Evolutionary conservation across 179 eudicot genomes (phyloP), one percentile per base, ranked within the genome.

Genomic region (Nepenthes alata): DNA sequence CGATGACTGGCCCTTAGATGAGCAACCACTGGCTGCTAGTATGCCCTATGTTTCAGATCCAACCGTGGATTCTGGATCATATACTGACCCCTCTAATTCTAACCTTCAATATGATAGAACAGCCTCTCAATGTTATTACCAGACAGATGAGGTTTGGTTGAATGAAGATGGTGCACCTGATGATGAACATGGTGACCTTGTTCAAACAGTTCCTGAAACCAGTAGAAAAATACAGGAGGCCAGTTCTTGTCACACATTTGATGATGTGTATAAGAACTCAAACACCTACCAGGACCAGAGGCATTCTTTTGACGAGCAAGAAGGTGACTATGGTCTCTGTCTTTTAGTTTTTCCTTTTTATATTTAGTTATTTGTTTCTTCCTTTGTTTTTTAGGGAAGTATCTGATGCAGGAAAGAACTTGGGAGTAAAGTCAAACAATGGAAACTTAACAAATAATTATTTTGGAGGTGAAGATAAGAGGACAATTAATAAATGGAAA

Each of bases 1-100:
- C 71, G 89, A 86, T 49, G 90, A 83, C 12, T 93, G 96, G 98
- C 80, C 84, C 62, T 58, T 75, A 60, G 85, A 75, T 37, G 96
- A 91, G 77, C 83, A 77, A 59, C 81, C 81, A 47, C 66, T 78
- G 67, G 75, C 80, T 60, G 66, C 75, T 39, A 70, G 70, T 35
- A 65, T 70, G 58, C 56, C 79, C 35, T 68, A 84, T 38, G 58
- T 67, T 34, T 37, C 76, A n/a, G 91, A 84, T 67, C 74, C 75
- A 56, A 52, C 72, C 63, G 71, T 64, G 7, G 82, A 74, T 59
- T 53, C 90, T 57, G 81, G 80, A 57, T 69, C 56, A 53, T 78
- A 81, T 73, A 58, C 15, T 12, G 88, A 83, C 53, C 63, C 67
- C 14, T 68, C 76, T 34, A 54, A 36, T 37, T 68, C 76, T 34